phyloP scores from a whole-genome alignment of 768 basidiomycete species.

The Tulasnella sp. region DNA sequence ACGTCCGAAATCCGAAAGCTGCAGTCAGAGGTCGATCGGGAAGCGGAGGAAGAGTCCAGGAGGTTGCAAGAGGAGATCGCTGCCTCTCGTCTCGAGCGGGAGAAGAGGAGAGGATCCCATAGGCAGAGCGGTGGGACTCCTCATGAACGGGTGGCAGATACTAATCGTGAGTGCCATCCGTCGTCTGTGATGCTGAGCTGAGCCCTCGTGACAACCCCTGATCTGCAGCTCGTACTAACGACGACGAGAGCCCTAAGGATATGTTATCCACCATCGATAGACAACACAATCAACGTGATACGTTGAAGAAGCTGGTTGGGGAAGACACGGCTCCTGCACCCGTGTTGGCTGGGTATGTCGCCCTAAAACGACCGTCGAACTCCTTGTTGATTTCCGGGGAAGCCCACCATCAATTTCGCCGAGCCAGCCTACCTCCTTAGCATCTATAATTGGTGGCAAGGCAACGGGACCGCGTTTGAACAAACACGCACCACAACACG shows the following conservation, averaged over 20 bases:
- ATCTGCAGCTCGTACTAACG: not conserved
- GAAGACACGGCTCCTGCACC: constrained; percentile 17
- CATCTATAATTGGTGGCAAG: constrained; percentile 69
- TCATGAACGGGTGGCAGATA: constrained; percentile 26
- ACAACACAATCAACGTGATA: constrained; percentile 35
- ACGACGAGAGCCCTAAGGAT: constrained; percentile 20
- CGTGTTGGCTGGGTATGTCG: constrained; percentile 18
- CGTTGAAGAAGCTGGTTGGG: constrained; percentile 37
- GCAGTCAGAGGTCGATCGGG: constrained; percentile 11
- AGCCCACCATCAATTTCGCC: constrained; percentile 16
- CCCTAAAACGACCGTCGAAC: too few species aligned
- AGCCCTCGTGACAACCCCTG: constrained; percentile 15
- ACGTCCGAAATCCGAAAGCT: constrained; percentile 14
- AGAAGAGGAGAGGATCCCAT: constrained; percentile 30
- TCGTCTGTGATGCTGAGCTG: constrained; percentile 33
- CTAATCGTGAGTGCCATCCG: constrained; percentile 35
- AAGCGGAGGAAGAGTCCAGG: constrained; percentile 14
- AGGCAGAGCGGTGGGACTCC: constrained; percentile 21
- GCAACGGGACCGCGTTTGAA: constrained; percentile 64
- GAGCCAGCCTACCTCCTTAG: constrained; percentile 48
- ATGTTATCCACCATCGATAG: constrained; percentile 28
- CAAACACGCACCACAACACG: constrained; percentile 56
- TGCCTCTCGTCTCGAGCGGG: constrained; percentile 36
- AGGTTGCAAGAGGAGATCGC: constrained; percentile 36
- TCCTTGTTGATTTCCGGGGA: too few species aligned